A percentile compares a stretch with the other conserved stretches of the same genome.
Conservation (phyloP, 352 stramenopile species). For the Pythium utonaiense region DNA sequence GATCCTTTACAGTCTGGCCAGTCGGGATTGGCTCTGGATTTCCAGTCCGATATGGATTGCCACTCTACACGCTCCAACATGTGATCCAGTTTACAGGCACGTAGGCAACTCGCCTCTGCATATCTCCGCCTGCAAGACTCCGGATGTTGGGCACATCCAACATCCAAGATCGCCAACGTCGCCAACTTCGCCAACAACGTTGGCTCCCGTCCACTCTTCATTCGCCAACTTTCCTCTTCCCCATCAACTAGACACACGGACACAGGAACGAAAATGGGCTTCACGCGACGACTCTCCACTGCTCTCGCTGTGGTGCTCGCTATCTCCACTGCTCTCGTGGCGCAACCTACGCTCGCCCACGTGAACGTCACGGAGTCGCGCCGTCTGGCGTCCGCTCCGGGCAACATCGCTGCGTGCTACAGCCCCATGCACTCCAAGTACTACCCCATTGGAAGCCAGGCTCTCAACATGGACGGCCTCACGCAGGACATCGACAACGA, state of each 20-base stretch:
- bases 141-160: neutral
- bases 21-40: too few species aligned
- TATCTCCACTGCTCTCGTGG: neutral
- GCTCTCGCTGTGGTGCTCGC: conserved; percentile 4
- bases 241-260: neutral
- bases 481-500: conserved; percentile 22
- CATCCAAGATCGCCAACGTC: neutral
- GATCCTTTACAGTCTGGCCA: too few species aligned
- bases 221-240: conserved; percentile 7
- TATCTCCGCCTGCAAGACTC: neutral
- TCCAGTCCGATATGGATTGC: neutral
- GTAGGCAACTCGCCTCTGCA: neutral
- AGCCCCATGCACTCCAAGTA: conserved; percentile 20
- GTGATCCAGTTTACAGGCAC: conserved; percentile 3
- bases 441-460: conserved; percentile 14
- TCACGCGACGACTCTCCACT: conserved; percentile 3
- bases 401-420: conserved; percentile 27
- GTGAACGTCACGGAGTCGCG: conserved; percentile 1
- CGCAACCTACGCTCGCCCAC: neutral
- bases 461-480: conserved; percentile 14
- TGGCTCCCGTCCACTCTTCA: neutral
- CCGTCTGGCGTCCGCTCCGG: conserved; percentile 9
- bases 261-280: conserved; percentile 4
- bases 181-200: conserved; percentile 2
- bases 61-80: neutral